A percentile compares a stretch with the other conserved stretches of the same genome.
These are phyloP conservation scores for Alisma plantagoaquatica DNA, from an alignment of 106 monocot genomes.

Conservation along the genomic window DNA sequence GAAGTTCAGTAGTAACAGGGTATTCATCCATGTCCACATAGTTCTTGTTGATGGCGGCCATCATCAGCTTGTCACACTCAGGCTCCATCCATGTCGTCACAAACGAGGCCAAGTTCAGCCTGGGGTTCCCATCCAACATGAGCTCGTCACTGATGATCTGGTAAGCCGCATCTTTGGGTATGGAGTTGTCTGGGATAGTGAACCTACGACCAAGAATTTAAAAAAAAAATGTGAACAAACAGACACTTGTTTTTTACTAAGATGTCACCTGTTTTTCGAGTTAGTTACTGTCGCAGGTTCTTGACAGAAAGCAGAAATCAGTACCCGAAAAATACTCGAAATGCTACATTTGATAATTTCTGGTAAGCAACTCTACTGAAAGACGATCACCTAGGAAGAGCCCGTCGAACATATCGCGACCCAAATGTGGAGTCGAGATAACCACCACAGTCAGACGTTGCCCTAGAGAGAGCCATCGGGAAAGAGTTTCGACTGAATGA, in stretches of 20 bases:
- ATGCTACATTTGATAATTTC: no score
- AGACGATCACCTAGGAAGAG: slow-evolving; percentile 1
- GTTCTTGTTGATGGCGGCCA: slow-evolving; percentile 82
- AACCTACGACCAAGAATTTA: no score
- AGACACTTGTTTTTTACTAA: no score
- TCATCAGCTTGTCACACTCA: slow-evolving; percentile 80
- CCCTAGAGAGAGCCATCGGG: background rate
- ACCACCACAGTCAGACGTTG: background rate
- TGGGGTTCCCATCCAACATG: slow-evolving; percentile 93
- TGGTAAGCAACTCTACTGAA: no score
- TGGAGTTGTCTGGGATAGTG: slow-evolving; percentile 55
- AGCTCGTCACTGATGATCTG: slow-evolving; percentile 88
- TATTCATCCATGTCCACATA: slow-evolving; percentile 97
- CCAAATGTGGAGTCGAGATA: background rate
- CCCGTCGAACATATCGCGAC: background rate
- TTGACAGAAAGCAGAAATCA: no score
- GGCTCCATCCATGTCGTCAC: slow-evolving; percentile 99
- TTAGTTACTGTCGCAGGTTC: no score
- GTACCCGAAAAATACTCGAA: no score
- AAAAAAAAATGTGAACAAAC: no score
- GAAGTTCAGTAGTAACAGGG: slow-evolving; percentile 88
- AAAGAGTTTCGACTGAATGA: background rate
- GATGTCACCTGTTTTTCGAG: no score
- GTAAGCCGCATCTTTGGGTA: slow-evolving; percentile 84
- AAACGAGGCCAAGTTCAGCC: slow-evolving; percentile 88